Evolutionary conservation across 805 yeast genomes (phyloP).

Genomic region (Yarrowia yakushimensis): DNA sequence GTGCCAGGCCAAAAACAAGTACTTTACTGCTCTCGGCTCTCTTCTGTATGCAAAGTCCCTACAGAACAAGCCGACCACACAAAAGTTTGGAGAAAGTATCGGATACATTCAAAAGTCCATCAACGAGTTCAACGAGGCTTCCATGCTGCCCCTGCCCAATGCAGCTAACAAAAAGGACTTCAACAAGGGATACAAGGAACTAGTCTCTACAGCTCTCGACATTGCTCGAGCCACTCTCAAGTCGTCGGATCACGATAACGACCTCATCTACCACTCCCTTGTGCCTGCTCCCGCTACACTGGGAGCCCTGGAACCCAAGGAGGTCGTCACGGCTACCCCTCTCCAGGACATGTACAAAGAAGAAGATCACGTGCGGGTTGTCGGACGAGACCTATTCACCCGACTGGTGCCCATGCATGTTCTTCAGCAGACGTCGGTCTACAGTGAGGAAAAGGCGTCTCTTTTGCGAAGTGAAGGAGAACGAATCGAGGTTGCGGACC

Average conservation of each 20-base stretch:
- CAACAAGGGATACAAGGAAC: not conserved
- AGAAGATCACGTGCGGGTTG: conserved; percentile 46
- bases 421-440: conserved; percentile 80
- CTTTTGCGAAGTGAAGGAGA: conserved; percentile 72
- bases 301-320: conserved; percentile 64
- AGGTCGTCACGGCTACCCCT: conserved; percentile 60
- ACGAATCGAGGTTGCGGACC: conserved; percentile 68
- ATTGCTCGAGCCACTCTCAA: not conserved
- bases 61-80: conserved; percentile 43
- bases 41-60: conserved; percentile 56
- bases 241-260: conserved; percentile 72
- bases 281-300: conserved; percentile 61
- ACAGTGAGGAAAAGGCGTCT: conserved; percentile 85
- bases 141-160: not conserved
- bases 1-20: conserved; percentile 51
- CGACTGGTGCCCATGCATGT: conserved; percentile 81
- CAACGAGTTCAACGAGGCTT: conserved; percentile 34
- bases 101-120: conserved; percentile 56
- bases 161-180: conserved; percentile 10
- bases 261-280: conserved; percentile 77
- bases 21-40: conserved; percentile 57
- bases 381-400: conserved; percentile 60
- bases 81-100: conserved; percentile 72
- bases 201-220: not conserved
- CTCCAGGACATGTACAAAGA: conserved; percentile 41